These are phyloP conservation scores for Scedosporium apiospermum DNA, from an alignment of 2,329 filamentous ascomycete genomes.

Conservation along the genomic window DNA sequence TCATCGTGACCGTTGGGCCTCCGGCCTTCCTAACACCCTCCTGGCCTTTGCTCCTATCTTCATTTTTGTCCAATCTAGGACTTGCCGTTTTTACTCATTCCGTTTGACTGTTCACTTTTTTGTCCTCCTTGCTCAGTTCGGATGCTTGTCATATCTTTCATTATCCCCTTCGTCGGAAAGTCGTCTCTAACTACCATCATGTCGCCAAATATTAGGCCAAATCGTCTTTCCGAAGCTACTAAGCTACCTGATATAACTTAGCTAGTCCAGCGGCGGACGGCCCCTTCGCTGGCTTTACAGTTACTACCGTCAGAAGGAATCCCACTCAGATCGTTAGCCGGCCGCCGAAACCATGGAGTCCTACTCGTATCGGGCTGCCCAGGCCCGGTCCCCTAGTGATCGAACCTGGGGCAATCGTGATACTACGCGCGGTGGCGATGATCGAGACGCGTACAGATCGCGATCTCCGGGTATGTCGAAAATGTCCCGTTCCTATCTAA, in stretches of 20 bases:
- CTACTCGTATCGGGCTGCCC: constrained; percentile 43
- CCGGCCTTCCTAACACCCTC: constrained; percentile 5
- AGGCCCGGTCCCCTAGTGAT: constrained; percentile 43
- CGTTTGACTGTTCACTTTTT: constrained; percentile 3
- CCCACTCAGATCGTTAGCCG: constrained; percentile 2
- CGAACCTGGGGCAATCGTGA: constrained; percentile 43
- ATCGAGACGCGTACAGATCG: constrained; percentile 51
- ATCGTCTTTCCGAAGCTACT: constrained; percentile 8
- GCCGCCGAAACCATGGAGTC: constrained; percentile 37
- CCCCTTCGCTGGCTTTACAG: constrained; percentile 10
- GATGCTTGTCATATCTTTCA: constrained; percentile 12
- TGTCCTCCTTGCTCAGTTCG: constrained; percentile 1
- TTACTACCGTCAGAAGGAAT: constrained; percentile 9
- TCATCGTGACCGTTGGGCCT: not conserved
- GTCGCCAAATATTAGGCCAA: constrained; percentile 39
- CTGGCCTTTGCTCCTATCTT: constrained; percentile 5
- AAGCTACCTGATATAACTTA: constrained; percentile 14
- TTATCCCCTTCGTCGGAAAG: constrained; percentile 27
- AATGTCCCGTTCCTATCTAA: not conserved
- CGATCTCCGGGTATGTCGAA: constrained; percentile 62
- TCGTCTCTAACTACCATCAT: constrained; percentile 47
- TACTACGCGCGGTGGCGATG: constrained; percentile 40
- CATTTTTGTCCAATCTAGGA: not conserved
- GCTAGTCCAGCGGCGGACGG: constrained; percentile 13
- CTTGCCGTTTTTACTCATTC: not conserved